Conservation (phyloP, 2,329 filamentous ascomycete genomes). For the Beauveria sp. region DNA sequence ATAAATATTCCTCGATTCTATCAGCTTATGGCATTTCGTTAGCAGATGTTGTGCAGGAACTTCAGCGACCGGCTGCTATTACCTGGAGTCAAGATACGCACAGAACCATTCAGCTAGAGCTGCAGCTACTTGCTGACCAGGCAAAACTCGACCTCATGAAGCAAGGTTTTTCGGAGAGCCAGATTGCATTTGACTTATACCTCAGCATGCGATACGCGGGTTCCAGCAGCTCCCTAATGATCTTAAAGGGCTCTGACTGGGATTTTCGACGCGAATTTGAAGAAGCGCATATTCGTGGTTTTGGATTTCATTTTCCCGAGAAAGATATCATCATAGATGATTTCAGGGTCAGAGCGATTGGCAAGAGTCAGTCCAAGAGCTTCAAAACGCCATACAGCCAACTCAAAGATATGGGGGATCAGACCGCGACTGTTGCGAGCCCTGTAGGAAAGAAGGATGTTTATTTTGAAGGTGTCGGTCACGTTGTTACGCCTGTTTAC, state of each 20-base stretch:
- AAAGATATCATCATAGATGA: conserved; percentile 35
- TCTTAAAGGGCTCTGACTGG: conserved; percentile 21
- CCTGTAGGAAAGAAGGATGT: conserved; percentile 15
- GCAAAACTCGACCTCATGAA: conserved; percentile 17
- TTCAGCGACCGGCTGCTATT: conserved; percentile 28
- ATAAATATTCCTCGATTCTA: conserved; percentile 36
- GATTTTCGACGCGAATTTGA: conserved; percentile 17
- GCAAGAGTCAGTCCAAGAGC: conserved; percentile 14
- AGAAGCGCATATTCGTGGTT: conserved; percentile 65
- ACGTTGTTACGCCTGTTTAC: conserved; percentile 20
- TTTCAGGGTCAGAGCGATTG: conserved; percentile 32
- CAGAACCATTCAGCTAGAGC: conserved; percentile 14
- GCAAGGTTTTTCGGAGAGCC: conserved; percentile 24
- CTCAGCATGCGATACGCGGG: conserved; percentile 37
- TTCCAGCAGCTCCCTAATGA: conserved; percentile 33
- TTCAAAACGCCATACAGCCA: conserved; percentile 17
- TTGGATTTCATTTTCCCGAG: conserved; percentile 54
- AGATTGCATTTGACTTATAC: conserved; percentile 34
- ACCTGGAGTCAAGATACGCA: conserved; percentile 20
- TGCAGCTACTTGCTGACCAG: conserved; percentile 18
- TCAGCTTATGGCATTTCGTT: conserved; percentile 40
- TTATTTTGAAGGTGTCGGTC: conserved; percentile 17
- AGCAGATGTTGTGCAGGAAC: conserved; percentile 36
- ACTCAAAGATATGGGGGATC: conserved; percentile 13
- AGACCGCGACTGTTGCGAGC: conserved; percentile 10